Base-by-base conservation (phyloP, 2,329 filamentous ascomycete species). In the Clarireedia paspali region DNA sequence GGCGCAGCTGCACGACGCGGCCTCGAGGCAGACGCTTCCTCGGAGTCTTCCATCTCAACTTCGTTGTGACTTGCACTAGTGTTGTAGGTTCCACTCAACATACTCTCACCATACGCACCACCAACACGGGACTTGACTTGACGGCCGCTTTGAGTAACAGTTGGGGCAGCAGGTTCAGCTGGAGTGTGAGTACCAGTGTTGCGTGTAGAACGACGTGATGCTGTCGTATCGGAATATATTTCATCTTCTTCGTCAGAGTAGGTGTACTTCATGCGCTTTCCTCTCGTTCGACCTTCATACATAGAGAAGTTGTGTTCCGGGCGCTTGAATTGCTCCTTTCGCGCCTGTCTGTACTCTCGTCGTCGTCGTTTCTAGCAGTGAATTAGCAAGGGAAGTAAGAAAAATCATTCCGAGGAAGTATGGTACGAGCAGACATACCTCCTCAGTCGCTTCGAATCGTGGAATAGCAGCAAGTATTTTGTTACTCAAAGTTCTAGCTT, bases 221-320 rank as follows among this genome's bases (percentile, higher is more conserved):
- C 80, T 9, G 80, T 79, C 64, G 85, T 80, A 67, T 85, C 82
- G n/a, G 81, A 82, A 55, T 77, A 80, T 15, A 85, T 83, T 38
- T 86, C 66, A n/a, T 70, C 86, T 63, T 95, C 89, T 24, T 95
- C 89, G 52, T 96, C 91, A 0, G 91, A 95, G 68, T 89, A 99
- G 0, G 90, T 99, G 68, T 99, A 99, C 71, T 91, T 95, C 74
- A 95, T 88, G 59, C 92, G 88, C 76, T 99, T 97, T 56, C 94
- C 94, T 57, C 94, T 84, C 5, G 95, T 99, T 53, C 94, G 89
- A 50, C 94, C 94, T 74, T 99, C 94, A 70, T 99, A 99, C 57
- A 95, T 77, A 1, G 91, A 96, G 69, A 92, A 95, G 4, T 91
- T 91, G 9, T 88, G 86, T 64, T 96, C 91, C 5, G 91, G 90